Evolutionary conservation across 2,329 filamentous ascomycete genomes (phyloP).

Genomic region (Alternaria ethzedia): DNA sequence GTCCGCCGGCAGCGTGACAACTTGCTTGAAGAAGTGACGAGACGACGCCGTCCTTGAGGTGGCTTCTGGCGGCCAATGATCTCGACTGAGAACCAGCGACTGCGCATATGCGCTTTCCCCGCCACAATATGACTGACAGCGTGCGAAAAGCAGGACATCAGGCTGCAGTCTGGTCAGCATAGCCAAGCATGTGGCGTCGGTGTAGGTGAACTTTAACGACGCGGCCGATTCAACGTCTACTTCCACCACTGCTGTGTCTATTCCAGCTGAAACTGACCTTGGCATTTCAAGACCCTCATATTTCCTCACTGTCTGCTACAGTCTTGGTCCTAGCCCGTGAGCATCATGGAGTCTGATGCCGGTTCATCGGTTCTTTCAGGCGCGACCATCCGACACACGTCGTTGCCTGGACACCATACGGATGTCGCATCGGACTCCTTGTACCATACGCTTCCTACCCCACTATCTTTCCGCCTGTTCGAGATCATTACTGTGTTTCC

Average conservation of each 20-base stretch:
- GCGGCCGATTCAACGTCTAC: background rate
- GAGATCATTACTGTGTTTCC: accelerated
- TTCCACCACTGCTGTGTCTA: too few species aligned
- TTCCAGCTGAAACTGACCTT: too few species aligned
- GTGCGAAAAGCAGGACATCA: background rate
- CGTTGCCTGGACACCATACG: background rate
- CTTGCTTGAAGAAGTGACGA: accelerated
- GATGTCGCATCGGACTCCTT: accelerated
- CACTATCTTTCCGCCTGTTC: background rate
- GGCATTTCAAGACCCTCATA: too few species aligned
- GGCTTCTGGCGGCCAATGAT: background rate
- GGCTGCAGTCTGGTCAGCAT: background rate
- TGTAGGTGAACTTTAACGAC: background rate
- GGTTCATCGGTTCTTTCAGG: too few species aligned
- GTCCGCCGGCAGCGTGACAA: background rate
- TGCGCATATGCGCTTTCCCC: background rate
- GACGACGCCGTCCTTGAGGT: background rate
- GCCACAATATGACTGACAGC: background rate
- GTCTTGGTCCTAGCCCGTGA: too few species aligned
- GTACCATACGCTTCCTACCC: background rate
- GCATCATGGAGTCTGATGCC: too few species aligned
- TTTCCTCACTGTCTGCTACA: too few species aligned
- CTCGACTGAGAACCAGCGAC: background rate
- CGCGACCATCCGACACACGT: too few species aligned
- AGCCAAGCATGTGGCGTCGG: background rate